Percentiles rank a stretch among this genome's conserved stretches.
phyloP scores from a whole-genome alignment of 257 asterid species.

The Orobanche coerulescens region DNA sequence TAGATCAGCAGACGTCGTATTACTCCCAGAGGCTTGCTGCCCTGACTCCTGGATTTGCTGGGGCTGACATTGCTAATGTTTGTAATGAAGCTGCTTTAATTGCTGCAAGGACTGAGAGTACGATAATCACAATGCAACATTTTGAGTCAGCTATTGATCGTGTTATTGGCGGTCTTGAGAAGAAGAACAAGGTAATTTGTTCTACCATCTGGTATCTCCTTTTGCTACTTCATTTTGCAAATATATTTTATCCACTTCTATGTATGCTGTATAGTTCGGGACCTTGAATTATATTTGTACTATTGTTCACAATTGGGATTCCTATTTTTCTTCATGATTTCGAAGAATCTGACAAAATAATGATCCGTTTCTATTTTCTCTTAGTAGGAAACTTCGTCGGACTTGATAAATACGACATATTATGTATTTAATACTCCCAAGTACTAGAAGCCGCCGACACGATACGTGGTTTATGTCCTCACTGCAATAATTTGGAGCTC shows the following conservation, averaged over 20 bases:
- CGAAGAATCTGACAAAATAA: too few species aligned
- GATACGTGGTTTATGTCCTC: not conserved
- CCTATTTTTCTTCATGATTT: too few species aligned
- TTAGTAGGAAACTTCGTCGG: too few species aligned
- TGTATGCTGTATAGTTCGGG: too few species aligned
- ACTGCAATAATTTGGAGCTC: not conserved
- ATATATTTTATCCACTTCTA: not conserved
- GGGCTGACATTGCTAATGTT: conserved; percentile 92
- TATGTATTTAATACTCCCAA: not conserved
- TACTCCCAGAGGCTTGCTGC: conserved; percentile 89
- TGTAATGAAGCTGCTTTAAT: conserved; percentile 93
- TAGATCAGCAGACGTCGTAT: conserved; percentile 62
- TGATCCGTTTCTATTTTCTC: too few species aligned
- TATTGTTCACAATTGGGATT: too few species aligned
- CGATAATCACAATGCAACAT: conserved; percentile 53
- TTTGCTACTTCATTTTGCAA: not conserved
- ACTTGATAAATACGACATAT: not conserved
- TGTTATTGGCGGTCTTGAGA: conserved; percentile 92
- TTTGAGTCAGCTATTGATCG: conserved; percentile 90
- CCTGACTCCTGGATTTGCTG: conserved; percentile 93
- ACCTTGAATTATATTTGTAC: too few species aligned
- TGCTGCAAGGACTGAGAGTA: conserved; percentile 67
- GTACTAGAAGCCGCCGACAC: not conserved
- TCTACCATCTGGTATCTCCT: not conserved
- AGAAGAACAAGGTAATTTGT: conserved; percentile 61